Evolutionary conservation across 108 stramenopile genomes (phyloP).

Genomic region (Cyclotella sp.): DNA sequence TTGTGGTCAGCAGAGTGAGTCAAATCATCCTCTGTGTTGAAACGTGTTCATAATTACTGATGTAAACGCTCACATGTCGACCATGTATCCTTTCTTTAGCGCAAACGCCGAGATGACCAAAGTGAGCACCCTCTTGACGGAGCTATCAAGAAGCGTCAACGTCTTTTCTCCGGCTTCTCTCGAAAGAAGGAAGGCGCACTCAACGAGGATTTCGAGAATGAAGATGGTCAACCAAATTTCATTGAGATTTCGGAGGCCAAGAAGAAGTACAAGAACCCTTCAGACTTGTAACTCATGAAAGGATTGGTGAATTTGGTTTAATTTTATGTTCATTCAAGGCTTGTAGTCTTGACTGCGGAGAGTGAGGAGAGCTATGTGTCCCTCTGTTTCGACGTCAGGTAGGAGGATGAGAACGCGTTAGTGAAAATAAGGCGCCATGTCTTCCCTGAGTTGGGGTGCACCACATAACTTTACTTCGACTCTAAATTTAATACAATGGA

Average conservation of each 20-base stretch:
- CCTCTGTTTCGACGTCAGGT: too few relatives aligned
- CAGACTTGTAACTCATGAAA: too few relatives aligned
- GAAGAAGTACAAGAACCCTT: background rate
- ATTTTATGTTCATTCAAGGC: too few relatives aligned
- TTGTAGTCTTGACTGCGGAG: too few relatives aligned
- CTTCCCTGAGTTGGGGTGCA: too few relatives aligned
- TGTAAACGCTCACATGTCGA: background rate
- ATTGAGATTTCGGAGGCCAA: background rate
- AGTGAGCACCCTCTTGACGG: slow-evolving; percentile 10
- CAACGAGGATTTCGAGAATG: slow-evolving; percentile 14
- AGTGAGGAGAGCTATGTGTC: too few relatives aligned
- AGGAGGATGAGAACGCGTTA: too few relatives aligned
- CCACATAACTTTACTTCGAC: too few relatives aligned
- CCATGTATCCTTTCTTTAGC: background rate
- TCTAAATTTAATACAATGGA: too few relatives aligned
- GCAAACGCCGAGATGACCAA: slow-evolving; percentile 1
- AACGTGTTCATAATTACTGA: background rate
- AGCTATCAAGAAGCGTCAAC: slow-evolving; percentile 8
- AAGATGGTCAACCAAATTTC: slow-evolving; percentile 10
- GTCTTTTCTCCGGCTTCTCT: background rate
- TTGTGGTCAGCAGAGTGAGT: slow-evolving; percentile 23
- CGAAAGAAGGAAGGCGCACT: background rate
- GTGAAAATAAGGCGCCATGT: too few relatives aligned
- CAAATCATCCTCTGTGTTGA: background rate
- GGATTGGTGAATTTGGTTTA: too few relatives aligned